A percentile compares a stretch with the other conserved stretches of the same genome.
These are phyloP conservation scores for Daedaleopsis nitida DNA, from an alignment of 768 basidiomycete genomes.

Conservation along the genomic window DNA sequence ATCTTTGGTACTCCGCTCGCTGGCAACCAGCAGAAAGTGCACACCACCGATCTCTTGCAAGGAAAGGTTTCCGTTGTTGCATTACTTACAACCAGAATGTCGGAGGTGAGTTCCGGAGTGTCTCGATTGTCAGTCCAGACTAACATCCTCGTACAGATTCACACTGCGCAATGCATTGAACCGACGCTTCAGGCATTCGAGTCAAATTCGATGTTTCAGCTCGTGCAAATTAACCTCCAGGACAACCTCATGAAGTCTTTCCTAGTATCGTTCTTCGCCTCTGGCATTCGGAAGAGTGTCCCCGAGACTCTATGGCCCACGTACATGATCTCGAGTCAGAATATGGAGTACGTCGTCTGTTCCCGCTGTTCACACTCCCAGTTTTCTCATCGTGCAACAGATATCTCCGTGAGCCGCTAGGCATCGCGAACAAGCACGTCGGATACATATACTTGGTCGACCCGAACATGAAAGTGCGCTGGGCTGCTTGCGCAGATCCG, in stretches of 20 bases:
- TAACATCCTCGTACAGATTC: conserved; percentile 52
- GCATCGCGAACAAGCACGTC: conserved; percentile 86
- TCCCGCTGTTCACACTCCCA: not conserved
- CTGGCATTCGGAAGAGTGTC: conserved; percentile 65
- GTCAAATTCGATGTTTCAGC: conserved; percentile 64
- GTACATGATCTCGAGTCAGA: conserved; percentile 81
- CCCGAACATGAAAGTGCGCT: conserved; percentile 79
- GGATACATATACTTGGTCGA: conserved; percentile 94
- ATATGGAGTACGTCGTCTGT: conserved; percentile 54
- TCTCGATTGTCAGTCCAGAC: not conserved
- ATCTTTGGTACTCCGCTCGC: conserved; percentile 72
- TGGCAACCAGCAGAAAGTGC: conserved; percentile 47
- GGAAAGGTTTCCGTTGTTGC: conserved; percentile 80
- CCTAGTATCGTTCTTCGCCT: conserved; percentile 84
- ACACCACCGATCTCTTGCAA: conserved; percentile 77
- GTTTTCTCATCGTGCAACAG: conserved; percentile 2
- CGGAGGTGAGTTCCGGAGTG: conserved; percentile 59
- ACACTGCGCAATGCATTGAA: conserved; percentile 70
- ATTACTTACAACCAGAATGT: conserved; percentile 84
- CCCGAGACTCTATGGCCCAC: conserved; percentile 65
- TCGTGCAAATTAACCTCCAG: conserved; percentile 89
- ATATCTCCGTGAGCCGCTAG: conserved; percentile 79
- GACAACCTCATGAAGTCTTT: conserved; percentile 92
- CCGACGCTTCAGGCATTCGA: conserved; percentile 55
- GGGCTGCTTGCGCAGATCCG: conserved; percentile 91